Evolutionary conservation across 2,329 filamentous ascomycete species (phyloP).

Genomic region (Amauroascus niger): DNA sequence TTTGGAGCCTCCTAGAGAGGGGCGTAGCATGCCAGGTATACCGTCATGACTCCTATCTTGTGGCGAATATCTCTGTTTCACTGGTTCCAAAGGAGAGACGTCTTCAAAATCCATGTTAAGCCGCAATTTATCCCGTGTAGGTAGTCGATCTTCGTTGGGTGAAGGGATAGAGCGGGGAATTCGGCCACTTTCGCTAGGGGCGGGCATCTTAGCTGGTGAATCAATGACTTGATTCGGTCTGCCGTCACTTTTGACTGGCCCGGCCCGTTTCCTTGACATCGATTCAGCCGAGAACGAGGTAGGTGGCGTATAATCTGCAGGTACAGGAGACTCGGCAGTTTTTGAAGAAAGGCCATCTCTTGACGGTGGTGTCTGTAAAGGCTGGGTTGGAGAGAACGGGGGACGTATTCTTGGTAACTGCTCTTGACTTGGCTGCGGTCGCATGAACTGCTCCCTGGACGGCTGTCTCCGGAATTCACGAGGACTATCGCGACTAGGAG

Average conservation of each 20-base stretch:
- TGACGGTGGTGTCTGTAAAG: slow-evolving; percentile 20
- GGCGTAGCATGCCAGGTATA: neutral
- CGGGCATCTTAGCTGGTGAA: neutral
- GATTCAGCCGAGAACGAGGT: slow-evolving; percentile 10
- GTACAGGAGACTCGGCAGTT: neutral
- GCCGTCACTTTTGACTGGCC: slow-evolving; percentile 1
- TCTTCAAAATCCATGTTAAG: slow-evolving; percentile 1
- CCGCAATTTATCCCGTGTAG: neutral
- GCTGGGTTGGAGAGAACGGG: slow-evolving; percentile 23
- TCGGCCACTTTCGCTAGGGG: neutral
- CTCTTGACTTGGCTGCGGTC: slow-evolving; percentile 33
- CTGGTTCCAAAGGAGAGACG: slow-evolving; percentile 6
- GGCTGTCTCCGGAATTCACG: slow-evolving; percentile 26
- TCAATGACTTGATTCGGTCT: neutral
- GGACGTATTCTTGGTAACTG: slow-evolving; percentile 30
- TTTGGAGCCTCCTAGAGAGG: slow-evolving; percentile 5
- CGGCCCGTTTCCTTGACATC: slow-evolving; percentile 6
- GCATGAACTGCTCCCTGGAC: slow-evolving; percentile 31
- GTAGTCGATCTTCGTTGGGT: neutral
- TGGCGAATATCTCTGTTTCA: slow-evolving; percentile 5
- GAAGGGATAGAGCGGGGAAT: neutral
- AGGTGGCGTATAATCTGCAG: neutral
- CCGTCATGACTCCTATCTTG: neutral
- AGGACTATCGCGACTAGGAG: slow-evolving; percentile 31
- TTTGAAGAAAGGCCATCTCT: slow-evolving; percentile 21